A percentile compares a stretch with the other conserved stretches of the same genome.
phyloP scores from a whole-genome alignment of 768 basidiomycete genomes.

The Psilocybe sp. region DNA sequence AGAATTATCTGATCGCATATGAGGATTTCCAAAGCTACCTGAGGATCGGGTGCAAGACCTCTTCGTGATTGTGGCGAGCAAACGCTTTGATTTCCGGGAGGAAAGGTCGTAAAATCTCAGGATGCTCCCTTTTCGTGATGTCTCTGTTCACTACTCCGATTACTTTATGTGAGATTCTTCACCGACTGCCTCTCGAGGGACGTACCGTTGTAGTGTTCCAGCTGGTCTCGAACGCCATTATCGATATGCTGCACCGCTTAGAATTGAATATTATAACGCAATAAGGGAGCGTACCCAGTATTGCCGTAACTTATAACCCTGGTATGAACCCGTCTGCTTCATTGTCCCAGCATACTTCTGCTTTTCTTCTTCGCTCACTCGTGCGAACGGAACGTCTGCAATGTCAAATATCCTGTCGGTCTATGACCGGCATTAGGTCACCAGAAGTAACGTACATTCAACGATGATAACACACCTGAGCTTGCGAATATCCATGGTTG shows the following conservation, averaged over 20 bases:
- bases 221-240: constrained; percentile 58
- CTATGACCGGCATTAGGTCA: constrained; percentile 19
- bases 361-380: constrained; percentile 42
- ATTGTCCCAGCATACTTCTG: constrained; percentile 31
- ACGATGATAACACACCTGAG: constrained; percentile 27
- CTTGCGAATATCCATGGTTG: constrained; percentile 41
- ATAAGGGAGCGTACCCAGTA: constrained; percentile 41
- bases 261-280: background rate
- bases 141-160: constrained; percentile 48
- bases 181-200: background rate
- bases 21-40: constrained; percentile 22
- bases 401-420: constrained; percentile 47
- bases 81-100: constrained; percentile 53
- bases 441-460: background rate
- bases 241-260: constrained; percentile 47
- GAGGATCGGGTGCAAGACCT: constrained; percentile 48
- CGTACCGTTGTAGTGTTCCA: constrained; percentile 64
- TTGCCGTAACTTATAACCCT: constrained; percentile 53
- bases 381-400: constrained; percentile 42
- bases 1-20: background rate
- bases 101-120: constrained; percentile 45
- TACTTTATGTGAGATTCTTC: background rate
- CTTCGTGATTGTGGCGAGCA: constrained; percentile 46
- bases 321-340: constrained; percentile 45
- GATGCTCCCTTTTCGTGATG: constrained; percentile 45